Conservation (phyloP, 768 basidiomycete species). For the Auricularia cornea region DNA sequence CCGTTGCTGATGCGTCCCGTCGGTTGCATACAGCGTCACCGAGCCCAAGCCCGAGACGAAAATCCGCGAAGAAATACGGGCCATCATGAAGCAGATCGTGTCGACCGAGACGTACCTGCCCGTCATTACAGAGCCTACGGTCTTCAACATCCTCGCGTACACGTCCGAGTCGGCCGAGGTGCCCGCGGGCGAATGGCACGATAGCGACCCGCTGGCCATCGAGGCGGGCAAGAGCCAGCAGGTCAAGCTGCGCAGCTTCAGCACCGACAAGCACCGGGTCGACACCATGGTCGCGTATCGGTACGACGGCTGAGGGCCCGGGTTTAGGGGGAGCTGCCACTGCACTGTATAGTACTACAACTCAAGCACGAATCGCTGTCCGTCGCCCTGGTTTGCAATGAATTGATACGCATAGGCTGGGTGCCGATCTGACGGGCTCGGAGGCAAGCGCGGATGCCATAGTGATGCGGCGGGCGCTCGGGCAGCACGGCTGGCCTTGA, state of each 20-base stretch:
- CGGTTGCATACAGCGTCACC: slow-evolving; percentile 12
- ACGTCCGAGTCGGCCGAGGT: slow-evolving; percentile 87
- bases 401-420: neutral
- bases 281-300: slow-evolving; percentile 98
- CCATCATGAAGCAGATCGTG: slow-evolving; percentile 97
- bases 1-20: neutral
- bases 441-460: neutral
- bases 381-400: too few species aligned
- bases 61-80: slow-evolving; percentile 94
- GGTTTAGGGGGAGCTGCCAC: too few species aligned
- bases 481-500: neutral
- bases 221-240: slow-evolving; percentile 90
- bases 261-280: slow-evolving; percentile 95
- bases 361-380: too few species aligned
- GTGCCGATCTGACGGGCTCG: neutral
- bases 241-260: slow-evolving; percentile 92
- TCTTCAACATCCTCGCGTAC: slow-evolving; percentile 97
- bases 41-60: slow-evolving; percentile 71
- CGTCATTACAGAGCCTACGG: slow-evolving; percentile 86
- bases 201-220: slow-evolving; percentile 87
- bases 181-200: slow-evolving; percentile 90
- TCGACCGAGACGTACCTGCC: slow-evolving; percentile 95
- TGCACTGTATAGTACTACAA: too few species aligned
- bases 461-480: neutral
- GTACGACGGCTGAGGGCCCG: slow-evolving; percentile 57